A percentile compares a stretch with the other conserved stretches of the same genome.
phyloP scores from a whole-genome alignment of 805 yeast genomes.

The Nakazawaea pomicola region DNA sequence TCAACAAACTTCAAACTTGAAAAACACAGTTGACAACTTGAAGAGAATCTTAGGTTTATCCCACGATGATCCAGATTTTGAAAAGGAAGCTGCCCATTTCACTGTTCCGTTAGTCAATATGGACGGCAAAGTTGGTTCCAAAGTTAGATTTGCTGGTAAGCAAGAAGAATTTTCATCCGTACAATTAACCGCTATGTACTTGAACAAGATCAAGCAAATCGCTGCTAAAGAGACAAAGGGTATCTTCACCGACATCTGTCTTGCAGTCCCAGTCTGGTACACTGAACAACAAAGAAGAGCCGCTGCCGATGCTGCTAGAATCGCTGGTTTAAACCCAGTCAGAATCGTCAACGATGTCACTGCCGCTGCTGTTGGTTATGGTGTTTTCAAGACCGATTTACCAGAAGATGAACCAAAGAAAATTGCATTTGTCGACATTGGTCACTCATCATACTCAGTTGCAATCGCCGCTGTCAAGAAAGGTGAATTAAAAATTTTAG shows the following conservation, averaged over 20 bases:
- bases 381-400: constrained; percentile 94
- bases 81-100: constrained; percentile 67
- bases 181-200: constrained; percentile 92
- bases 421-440: constrained; percentile 93
- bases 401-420: constrained; percentile 91
- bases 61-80: constrained; percentile 70
- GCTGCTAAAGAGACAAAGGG: constrained; percentile 79
- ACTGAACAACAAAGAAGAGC: constrained; percentile 96
- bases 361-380: constrained; percentile 99
- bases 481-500: constrained; percentile 92
- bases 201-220: constrained; percentile 82
- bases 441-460: constrained; percentile 93
- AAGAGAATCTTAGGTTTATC: constrained; percentile 88
- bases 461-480: constrained; percentile 86
- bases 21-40: constrained; percentile 92
- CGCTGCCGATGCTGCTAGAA: constrained; percentile 87
- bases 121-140: constrained; percentile 75
- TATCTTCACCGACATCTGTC: constrained; percentile 78
- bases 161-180: constrained; percentile 76
- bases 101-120: constrained; percentile 66
- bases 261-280: constrained; percentile 97
- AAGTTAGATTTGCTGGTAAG: constrained; percentile 80
- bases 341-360: constrained; percentile 96
- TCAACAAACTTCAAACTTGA: constrained; percentile 93
- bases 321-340: constrained; percentile 97